Percentiles rank a stretch among this genome's conserved stretches.
Evolutionary conservation across 2,329 filamentous ascomycete genomes (phyloP).

Genomic region (Trichocomaceae sp.): DNA sequence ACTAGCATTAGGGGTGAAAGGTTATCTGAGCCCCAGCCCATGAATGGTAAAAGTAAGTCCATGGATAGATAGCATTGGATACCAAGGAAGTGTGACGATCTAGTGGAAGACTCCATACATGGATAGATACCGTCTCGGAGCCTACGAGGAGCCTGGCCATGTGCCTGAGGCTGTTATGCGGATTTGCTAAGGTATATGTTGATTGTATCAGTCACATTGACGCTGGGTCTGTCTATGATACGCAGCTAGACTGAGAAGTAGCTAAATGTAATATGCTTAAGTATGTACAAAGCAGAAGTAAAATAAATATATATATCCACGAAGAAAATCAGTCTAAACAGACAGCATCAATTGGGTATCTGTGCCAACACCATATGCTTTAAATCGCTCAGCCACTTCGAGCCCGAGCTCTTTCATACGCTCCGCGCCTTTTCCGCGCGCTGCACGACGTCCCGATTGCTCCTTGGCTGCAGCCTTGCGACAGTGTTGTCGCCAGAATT

Average conservation of each 20-base stretch:
- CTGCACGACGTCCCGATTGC: conserved; percentile 56
- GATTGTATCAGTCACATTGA: background rate
- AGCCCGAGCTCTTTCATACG: conserved; percentile 90
- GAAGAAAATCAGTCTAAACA: conserved; percentile 42
- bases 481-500: conserved; percentile 83
- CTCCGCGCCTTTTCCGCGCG: conserved; percentile 81
- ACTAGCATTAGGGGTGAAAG: too few species aligned
- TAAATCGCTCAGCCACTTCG: conserved; percentile 76
- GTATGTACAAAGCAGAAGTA: conserved; percentile 23
- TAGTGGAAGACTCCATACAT: too few species aligned
- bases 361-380: conserved; percentile 52
- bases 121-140: too few species aligned
- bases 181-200: too few species aligned
- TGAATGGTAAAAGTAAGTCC: too few species aligned
- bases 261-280: conserved; percentile 7
- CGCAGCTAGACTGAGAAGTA: background rate
- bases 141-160: too few species aligned
- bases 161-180: too few species aligned
- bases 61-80: too few species aligned
- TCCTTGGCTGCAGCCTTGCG: conserved; percentile 68
- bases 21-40: too few species aligned
- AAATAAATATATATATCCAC: conserved; percentile 10
- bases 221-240: background rate
- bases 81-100: too few species aligned
- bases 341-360: conserved; percentile 64